Evolutionary conservation across 2,329 filamentous ascomycete species (phyloP).

Genomic region (Penicillium sp.): DNA sequence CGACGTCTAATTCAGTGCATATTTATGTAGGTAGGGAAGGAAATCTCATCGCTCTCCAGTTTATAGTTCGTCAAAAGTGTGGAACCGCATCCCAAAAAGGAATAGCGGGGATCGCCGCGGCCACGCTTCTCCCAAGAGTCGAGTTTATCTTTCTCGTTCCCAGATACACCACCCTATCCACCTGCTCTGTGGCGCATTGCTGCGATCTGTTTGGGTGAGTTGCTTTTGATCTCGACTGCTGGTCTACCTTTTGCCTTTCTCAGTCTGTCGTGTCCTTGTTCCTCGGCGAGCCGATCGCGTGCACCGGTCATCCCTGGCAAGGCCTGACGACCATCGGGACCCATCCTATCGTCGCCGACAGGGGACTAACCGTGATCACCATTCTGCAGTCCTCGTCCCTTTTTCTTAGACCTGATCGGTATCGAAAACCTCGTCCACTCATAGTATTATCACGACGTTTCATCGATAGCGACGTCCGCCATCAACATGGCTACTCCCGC

Average conservation of each 20-base stretch:
- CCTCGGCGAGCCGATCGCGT: constrained; percentile 11
- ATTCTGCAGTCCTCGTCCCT: constrained; percentile 2
- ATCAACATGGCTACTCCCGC: constrained; percentile 46
- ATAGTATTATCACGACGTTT: not conserved
- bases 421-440: not conserved
- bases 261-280: not conserved
- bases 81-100: not conserved
- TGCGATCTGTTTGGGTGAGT: not conserved
- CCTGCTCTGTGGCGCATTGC: not conserved
- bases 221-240: not conserved
- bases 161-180: not conserved
- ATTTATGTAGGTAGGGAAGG: no score
- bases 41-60: not conserved
- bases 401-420: not conserved
- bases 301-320: constrained; percentile 22
- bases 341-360: constrained; percentile 3
- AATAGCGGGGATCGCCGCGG: constrained; percentile 6
- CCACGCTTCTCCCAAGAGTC: constrained; percentile 1
- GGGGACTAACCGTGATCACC: not conserved
- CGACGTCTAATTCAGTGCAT: no score
- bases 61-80: not conserved
- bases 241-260: no score
- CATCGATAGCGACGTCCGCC: not conserved
- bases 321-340: not conserved
- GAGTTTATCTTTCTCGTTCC: not conserved